Evolutionary conservation across 2,329 filamentous ascomycete species (phyloP).

Genomic region (Raffaelea ambrosiae): DNA sequence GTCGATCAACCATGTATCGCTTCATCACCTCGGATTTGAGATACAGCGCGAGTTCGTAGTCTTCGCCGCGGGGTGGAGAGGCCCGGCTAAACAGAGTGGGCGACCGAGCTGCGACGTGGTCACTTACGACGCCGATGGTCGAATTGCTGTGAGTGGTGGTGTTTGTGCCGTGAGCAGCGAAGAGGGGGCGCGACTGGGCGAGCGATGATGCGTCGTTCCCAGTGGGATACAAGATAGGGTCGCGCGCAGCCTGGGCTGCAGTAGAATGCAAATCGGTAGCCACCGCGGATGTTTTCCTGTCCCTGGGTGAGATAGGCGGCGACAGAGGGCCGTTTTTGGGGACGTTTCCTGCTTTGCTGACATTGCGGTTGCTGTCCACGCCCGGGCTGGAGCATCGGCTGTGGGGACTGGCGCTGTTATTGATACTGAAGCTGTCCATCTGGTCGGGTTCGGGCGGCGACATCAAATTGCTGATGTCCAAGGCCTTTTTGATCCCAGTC

Average conservation of each 20-base stretch:
- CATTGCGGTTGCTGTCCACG: constrained; percentile 4
- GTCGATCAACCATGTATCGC: constrained; percentile 33
- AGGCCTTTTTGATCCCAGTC: constrained; percentile 26
- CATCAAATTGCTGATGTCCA: constrained; percentile 49
- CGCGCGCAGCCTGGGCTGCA: constrained; percentile 25
- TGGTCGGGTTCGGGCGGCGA: constrained; percentile 51
- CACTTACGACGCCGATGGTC: constrained; percentile 35
- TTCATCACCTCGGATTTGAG: constrained; percentile 46
- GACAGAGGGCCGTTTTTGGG: constrained; percentile 38
- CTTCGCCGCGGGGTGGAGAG: constrained; percentile 39
- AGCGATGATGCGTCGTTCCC: constrained; percentile 31
- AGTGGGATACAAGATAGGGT: constrained; percentile 50
- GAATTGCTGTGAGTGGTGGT: constrained; percentile 36
- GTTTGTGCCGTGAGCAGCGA: constrained; percentile 31
- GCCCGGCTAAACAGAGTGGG: constrained; percentile 31
- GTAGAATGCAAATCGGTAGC: constrained; percentile 6
- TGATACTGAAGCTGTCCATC: constrained; percentile 41
- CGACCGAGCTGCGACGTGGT: constrained; percentile 38
- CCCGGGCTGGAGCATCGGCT: constrained; percentile 7
- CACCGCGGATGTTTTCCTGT: constrained; percentile 22
- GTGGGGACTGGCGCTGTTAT: constrained; percentile 11
- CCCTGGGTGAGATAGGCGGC: constrained; percentile 49
- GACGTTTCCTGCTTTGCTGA: constrained; percentile 14
- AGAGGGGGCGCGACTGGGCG: constrained; percentile 40
- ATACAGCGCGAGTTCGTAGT: constrained; percentile 44